These are phyloP conservation scores for Russula earlei DNA, from an alignment of 768 basidiomycete species.

Conservation along the genomic window DNA sequence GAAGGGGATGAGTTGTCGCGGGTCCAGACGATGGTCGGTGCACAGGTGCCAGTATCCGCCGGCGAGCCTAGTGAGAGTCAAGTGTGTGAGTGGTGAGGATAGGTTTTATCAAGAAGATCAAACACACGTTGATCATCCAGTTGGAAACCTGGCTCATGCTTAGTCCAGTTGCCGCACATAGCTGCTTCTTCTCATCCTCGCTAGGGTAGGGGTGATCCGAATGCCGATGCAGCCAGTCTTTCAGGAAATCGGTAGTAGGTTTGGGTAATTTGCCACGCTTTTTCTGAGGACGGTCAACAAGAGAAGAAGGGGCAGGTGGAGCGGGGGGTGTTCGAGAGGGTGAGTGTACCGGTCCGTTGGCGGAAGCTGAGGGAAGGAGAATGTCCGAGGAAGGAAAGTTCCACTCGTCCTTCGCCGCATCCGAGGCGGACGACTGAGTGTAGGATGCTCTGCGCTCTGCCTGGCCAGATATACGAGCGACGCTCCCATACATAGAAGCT, in stretches of 20 bases:
- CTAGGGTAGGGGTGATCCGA: constrained; percentile 85
- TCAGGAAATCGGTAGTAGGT: constrained; percentile 83
- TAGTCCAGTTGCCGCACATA: constrained; percentile 77
- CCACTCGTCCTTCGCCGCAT: constrained; percentile 61
- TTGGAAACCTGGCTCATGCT: constrained; percentile 88
- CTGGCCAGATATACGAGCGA: constrained; percentile 65
- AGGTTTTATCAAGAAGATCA: constrained; percentile 3
- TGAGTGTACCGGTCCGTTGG: constrained; percentile 31
- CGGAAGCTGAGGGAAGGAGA: constrained; percentile 35
- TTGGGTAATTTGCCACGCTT: constrained; percentile 85
- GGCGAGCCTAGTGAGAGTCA: constrained; percentile 46
- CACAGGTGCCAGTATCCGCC: constrained; percentile 76
- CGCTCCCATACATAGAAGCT: constrained; percentile 44
- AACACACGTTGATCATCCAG: constrained; percentile 83
- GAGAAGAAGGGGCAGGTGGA: constrained; percentile 39
- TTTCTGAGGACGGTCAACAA: constrained; percentile 68
- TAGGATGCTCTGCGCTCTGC: constrained; percentile 49
- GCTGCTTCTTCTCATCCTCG: constrained; percentile 84
- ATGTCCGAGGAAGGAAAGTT: constrained; percentile 54
- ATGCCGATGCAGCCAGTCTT: constrained; percentile 81
- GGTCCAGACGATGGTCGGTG: constrained; percentile 68
- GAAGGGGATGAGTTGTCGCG: constrained; percentile 70
- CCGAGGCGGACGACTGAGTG: constrained; percentile 27
- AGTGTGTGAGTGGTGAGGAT: constrained; percentile 14
- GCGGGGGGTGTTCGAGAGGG: constrained; percentile 39